These are phyloP conservation scores for Orobanche coerulescens DNA, from an alignment of 257 asterid genomes.

Conservation along the genomic window DNA sequence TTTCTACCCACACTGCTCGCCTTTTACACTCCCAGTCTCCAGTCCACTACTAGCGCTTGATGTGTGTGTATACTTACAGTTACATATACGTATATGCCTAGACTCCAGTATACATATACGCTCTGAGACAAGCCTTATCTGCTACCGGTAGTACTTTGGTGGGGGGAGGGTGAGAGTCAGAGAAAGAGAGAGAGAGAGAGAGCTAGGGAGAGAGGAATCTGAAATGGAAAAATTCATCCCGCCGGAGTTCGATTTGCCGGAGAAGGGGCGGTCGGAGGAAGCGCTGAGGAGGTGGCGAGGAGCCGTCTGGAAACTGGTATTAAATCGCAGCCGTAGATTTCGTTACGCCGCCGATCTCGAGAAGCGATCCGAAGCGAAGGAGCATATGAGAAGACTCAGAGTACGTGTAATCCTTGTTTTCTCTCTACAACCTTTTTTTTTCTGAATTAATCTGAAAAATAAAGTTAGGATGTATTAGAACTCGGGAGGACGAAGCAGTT, in stretches of 20 bases:
- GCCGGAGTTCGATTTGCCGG: slow-evolving; percentile 57
- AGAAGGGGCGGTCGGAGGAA: slow-evolving; percentile 47
- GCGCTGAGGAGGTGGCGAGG: slow-evolving; percentile 62
- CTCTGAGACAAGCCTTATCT: background rate
- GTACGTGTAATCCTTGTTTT: slow-evolving; percentile 32
- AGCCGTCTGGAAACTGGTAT: slow-evolving; percentile 56
- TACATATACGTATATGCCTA: background rate
- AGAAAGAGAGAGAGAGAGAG: background rate
- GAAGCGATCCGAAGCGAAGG: slow-evolving; percentile 62
- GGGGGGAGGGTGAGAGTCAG: background rate
- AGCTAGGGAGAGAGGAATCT: background rate
- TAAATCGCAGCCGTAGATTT: slow-evolving; percentile 68
- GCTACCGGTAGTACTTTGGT: background rate
- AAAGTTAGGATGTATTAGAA: background rate
- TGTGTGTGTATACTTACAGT: too few species aligned
- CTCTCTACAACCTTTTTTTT: background rate
- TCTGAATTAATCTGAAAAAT: background rate
- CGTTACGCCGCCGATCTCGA: slow-evolving; percentile 69
- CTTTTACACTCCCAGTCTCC: background rate
- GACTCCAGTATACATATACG: background rate
- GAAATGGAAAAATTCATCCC: slow-evolving; percentile 39
- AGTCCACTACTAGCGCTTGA: background rate
- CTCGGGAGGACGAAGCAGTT: background rate
- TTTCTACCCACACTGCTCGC: background rate
- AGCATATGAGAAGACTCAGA: slow-evolving; percentile 45